Evolutionary conservation across 1,139 yeast genomes (phyloP).

Genomic region (Sugiyamaella xylanicola): DNA sequence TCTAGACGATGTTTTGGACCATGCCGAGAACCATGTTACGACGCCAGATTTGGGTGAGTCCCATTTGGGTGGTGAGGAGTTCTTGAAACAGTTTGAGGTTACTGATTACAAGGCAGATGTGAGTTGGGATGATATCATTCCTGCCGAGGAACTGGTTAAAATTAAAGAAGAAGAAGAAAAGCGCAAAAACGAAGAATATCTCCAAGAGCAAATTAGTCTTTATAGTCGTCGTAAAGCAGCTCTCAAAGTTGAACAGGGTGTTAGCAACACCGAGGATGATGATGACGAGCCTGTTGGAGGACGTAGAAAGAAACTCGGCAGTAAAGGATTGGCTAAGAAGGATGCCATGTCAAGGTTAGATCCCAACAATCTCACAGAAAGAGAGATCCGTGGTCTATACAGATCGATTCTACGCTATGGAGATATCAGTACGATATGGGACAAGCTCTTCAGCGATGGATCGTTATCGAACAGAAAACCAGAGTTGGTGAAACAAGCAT

Average conservation of each 20-base stretch:
- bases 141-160: slow-evolving; percentile 86
- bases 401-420: slow-evolving; percentile 82
- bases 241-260: slow-evolving; percentile 51
- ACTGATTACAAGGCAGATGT: slow-evolving; percentile 98
- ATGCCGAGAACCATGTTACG: slow-evolving; percentile 96
- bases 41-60: slow-evolving; percentile 97
- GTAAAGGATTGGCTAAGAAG: slow-evolving; percentile 23
- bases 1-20: slow-evolving; percentile 91
- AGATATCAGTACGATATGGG: slow-evolving; percentile 74
- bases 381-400: slow-evolving; percentile 85
- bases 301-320: slow-evolving; percentile 37
- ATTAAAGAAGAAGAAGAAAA: slow-evolving; percentile 90
- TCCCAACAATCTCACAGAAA: slow-evolving; percentile 69
- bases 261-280: slow-evolving; percentile 41
- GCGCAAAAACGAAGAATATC: slow-evolving; percentile 79
- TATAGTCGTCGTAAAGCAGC: slow-evolving; percentile 75
- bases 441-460: slow-evolving; percentile 86
- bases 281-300: slow-evolving; percentile 45
- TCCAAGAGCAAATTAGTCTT: slow-evolving; percentile 88
- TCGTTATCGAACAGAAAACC: slow-evolving; percentile 84
- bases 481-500: slow-evolving; percentile 75
- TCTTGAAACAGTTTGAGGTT: slow-evolving; percentile 94
- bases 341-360: slow-evolving; percentile 45
- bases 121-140: slow-evolving; percentile 99
- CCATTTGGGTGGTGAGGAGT: slow-evolving; percentile 97